Evolutionary conservation across 805 yeast genomes (phyloP), one percentile per base, ranked within the genome.

Genomic region (Wickerhamomyces queroliae): DNA sequence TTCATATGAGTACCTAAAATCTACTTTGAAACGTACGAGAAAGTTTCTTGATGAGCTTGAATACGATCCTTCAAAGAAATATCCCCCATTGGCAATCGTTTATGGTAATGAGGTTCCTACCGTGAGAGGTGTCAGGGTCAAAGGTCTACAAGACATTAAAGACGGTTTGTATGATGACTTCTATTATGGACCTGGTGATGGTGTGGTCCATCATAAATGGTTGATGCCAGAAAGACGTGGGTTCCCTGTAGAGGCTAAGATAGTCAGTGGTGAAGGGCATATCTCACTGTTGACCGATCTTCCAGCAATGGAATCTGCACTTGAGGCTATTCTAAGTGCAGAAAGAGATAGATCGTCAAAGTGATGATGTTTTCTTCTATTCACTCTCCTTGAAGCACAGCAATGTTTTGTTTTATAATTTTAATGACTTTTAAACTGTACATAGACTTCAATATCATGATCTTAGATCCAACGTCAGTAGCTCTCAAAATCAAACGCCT

Each of bases 141-240:
- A 67, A 24, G 75, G 80, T 6, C 56, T 56, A 10, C 73, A 80
- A 32, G 93, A 78, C 27, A 78, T 90, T 42, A 70, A 64, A 41
- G 69, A 72, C 29, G 96, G 95, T 4, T 73, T 77, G 46, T 89
- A 84, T 62, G 78, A 73, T 46, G 81, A 85, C 50, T 83, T 87
- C 50, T 77, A 73, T 50, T 89, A 86, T 52, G 95, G 95, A 0
- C 86, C 87, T 5, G 97, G 97, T 13, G 97, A 90, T 58, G 97
- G 97, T 32, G 96, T 90, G 16, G 87, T 87, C 1, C 85, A 85
- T 59, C 85, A 83, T 48, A 76, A 76, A 46, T 83, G 89, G 83
- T 61, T 85, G 36, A 75, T 89, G 76, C 97, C 96, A 0, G 85
- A 83, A 47, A 63, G 63, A 31, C 70, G 72, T 45, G 95, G 91